Conservation (phyloP, 2,329 filamentous ascomycete genomes). For the Calycina marina region DNA sequence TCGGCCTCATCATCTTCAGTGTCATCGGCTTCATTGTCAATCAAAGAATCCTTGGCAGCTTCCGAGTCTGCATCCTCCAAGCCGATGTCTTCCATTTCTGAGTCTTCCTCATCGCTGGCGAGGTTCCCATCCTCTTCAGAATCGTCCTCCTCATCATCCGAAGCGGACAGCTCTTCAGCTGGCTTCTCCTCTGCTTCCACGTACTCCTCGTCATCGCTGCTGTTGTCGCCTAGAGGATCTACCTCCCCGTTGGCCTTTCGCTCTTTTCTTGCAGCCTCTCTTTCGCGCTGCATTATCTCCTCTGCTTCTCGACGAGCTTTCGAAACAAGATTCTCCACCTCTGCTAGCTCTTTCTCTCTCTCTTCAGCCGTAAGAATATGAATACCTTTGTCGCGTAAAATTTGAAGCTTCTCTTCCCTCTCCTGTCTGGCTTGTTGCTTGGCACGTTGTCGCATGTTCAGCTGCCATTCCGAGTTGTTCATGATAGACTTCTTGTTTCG, state of each 20-base stretch:
- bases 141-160: slow-evolving; percentile 26
- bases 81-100: slow-evolving; percentile 32
- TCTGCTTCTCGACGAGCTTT: slow-evolving; percentile 70
- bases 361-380: slow-evolving; percentile 77
- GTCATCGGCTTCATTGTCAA: slow-evolving; percentile 24
- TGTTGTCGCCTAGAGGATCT: slow-evolving; percentile 32
- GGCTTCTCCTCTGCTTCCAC: slow-evolving; percentile 30
- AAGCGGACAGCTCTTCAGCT: slow-evolving; percentile 25
- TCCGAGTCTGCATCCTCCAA: slow-evolving; percentile 26
- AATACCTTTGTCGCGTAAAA: slow-evolving; percentile 66
- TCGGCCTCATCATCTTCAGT: slow-evolving; percentile 24
- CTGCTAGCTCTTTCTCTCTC: slow-evolving; percentile 63
- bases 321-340: slow-evolving; percentile 78
- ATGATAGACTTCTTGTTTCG: slow-evolving; percentile 38
- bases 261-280: slow-evolving; percentile 54
- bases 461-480: slow-evolving; percentile 54
- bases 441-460: slow-evolving; percentile 53
- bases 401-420: slow-evolving; percentile 61
- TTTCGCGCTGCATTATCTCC: slow-evolving; percentile 65
- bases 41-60: slow-evolving; percentile 20
- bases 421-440: slow-evolving; percentile 68
- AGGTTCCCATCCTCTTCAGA: slow-evolving; percentile 20
- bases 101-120: slow-evolving; percentile 7
- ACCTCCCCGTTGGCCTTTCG: slow-evolving; percentile 29
- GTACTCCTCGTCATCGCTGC: slow-evolving; percentile 41